Percentiles rank a stretch among this genome's conserved stretches.
Conservation (phyloP, 2,329 filamentous ascomycete species). For the Macrophomina pseudophaseolina region DNA sequence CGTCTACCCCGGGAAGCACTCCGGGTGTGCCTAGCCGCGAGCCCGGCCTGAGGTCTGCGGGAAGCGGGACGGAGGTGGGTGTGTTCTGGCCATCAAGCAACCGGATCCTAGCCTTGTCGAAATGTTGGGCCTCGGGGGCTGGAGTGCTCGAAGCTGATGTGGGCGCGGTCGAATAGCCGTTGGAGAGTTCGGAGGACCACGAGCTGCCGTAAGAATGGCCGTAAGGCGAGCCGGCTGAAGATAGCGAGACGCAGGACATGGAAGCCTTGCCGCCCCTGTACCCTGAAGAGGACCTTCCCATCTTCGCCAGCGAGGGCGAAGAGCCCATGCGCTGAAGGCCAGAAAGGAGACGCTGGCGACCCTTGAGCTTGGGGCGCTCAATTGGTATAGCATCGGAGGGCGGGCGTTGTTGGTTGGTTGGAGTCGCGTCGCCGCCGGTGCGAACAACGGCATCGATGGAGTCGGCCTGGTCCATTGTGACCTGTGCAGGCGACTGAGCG, state of each 20-base stretch:
- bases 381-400: constrained; percentile 22
- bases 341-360: constrained; percentile 71
- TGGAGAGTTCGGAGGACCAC: constrained; percentile 62
- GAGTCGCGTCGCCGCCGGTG: constrained; percentile 1
- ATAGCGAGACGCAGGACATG: constrained; percentile 68
- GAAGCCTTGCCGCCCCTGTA: constrained; percentile 69
- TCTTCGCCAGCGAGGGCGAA: constrained; percentile 70
- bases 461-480: constrained; percentile 16
- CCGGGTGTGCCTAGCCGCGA: constrained; percentile 44
- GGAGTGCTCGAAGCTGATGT: constrained; percentile 57
- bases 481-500: neutral
- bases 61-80: constrained; percentile 65
- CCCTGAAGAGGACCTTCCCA: constrained; percentile 69
- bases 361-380: constrained; percentile 61
- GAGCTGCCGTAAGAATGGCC: constrained; percentile 60
- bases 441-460: constrained; percentile 26
- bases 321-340: constrained; percentile 83
- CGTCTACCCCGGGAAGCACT: constrained; percentile 42
- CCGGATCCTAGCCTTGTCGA: constrained; percentile 62
- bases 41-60: constrained; percentile 62
- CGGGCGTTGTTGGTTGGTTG: neutral
- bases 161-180: constrained; percentile 61
- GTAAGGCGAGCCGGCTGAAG: constrained; percentile 56
- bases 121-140: constrained; percentile 51
- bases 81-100: constrained; percentile 57